Percentiles rank a stretch among this genome's conserved stretches.
phyloP scores from a whole-genome alignment of 176 grass and related monocot genomes.

The Bothriochloa decipiens region DNA sequence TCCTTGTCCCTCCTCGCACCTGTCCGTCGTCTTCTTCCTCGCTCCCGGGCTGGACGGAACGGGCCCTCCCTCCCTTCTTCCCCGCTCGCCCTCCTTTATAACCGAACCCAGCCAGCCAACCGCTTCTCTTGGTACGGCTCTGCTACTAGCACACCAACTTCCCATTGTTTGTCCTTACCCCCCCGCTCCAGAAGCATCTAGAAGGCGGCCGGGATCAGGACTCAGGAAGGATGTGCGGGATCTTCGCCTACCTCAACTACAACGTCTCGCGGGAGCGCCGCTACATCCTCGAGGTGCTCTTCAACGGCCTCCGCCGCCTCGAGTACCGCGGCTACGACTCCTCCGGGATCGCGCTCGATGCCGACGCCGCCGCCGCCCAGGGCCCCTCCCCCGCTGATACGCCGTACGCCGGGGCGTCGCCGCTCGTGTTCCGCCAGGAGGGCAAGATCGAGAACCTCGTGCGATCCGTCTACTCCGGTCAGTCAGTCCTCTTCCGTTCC shows the following conservation, averaged over 20 bases:
- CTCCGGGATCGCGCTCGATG: slow-evolving; percentile 61
- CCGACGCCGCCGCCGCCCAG: slow-evolving; percentile 1
- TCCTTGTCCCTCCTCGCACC: background rate
- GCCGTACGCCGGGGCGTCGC: slow-evolving; percentile 44
- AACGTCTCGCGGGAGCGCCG: slow-evolving; percentile 74
- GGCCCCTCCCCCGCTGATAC: background rate
- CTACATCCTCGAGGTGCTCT: slow-evolving; percentile 82
- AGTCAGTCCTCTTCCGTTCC: slow-evolving; percentile 30
- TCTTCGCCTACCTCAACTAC: slow-evolving; percentile 73
- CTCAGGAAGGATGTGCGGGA: slow-evolving; percentile 31
- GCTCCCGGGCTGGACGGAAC: no score
- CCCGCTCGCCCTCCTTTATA: background rate
- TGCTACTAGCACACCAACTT: background rate
- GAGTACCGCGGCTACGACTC: slow-evolving; percentile 87
- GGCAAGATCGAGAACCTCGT: slow-evolving; percentile 99
- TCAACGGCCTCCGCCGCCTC: slow-evolving; percentile 82
- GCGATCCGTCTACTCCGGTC: slow-evolving; percentile 84
- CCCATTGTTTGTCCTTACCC: no score
- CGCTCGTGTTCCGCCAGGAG: slow-evolving; percentile 90
- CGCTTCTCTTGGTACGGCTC: background rate
- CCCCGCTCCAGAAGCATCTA: background rate
- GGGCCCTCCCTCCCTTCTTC: no score
- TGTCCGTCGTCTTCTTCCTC: background rate
- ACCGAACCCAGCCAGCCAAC: background rate
- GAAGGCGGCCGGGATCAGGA: background rate